phyloP scores from a whole-genome alignment of 2,329 filamentous ascomycete genomes.

The Penicillium sp. region DNA sequence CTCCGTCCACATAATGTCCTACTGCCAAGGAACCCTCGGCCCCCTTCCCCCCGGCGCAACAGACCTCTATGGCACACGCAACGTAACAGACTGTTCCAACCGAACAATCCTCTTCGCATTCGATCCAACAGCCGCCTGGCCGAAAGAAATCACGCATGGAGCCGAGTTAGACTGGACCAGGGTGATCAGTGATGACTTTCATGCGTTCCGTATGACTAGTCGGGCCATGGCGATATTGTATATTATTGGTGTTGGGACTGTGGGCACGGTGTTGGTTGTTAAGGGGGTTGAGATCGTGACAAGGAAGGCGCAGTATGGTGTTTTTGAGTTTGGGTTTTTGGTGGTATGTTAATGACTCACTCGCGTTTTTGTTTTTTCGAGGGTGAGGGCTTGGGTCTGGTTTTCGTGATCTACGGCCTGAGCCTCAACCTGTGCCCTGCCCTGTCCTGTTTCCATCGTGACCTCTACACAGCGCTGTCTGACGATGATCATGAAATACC shows the following conservation, averaged over 20 bases:
- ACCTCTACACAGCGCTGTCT: constrained; percentile 3
- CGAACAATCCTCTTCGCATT: constrained; percentile 62
- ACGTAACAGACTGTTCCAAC: constrained; percentile 63
- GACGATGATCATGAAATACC: neutral
- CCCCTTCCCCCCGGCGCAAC: constrained; percentile 48
- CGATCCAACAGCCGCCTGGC: constrained; percentile 58
- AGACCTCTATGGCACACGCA: constrained; percentile 41
- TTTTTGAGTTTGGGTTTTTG: constrained; percentile 58
- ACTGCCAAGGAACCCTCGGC: constrained; percentile 58
- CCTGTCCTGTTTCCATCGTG: constrained; percentile 6
- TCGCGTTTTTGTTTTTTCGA: too few species aligned
- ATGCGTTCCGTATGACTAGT: constrained; percentile 57
- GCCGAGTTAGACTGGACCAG: constrained; percentile 62
- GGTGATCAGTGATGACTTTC: constrained; percentile 60
- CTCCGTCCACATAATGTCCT: constrained; percentile 64
- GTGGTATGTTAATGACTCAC: constrained; percentile 39
- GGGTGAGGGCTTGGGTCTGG: too few species aligned
- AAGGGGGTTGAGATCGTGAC: constrained; percentile 54
- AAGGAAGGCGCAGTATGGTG: constrained; percentile 53
- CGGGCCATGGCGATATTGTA: constrained; percentile 65
- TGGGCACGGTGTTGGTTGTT: constrained; percentile 57
- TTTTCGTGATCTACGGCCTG: too few species aligned
- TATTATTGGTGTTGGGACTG: constrained; percentile 61
- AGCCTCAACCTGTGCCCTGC: too few species aligned
- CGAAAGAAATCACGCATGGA: constrained; percentile 55